Percentiles rank a stretch among this genome's conserved stretches.
Conservation (phyloP, 108 stramenopile genomes). For the Mayamaea pseudoterrestris region DNA sequence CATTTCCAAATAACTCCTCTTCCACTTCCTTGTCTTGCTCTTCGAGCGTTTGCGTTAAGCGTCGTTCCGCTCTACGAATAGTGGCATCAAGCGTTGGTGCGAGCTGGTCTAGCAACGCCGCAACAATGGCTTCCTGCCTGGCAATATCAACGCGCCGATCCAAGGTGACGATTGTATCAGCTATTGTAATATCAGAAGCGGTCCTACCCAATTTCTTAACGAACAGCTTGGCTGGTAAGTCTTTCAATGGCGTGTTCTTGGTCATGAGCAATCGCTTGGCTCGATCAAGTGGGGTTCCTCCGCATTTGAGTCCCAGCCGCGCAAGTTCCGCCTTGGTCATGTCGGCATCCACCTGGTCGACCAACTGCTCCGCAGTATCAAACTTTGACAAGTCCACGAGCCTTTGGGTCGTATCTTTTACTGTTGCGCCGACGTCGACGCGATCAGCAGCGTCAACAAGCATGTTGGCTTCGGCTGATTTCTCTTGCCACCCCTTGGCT, state of each 20-base stretch:
- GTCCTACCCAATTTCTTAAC: conserved; percentile 28
- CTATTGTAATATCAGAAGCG: conserved; percentile 3
- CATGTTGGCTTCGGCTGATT: conserved; percentile 33
- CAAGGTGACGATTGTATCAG: conserved; percentile 10
- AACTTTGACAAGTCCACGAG: conserved; percentile 50
- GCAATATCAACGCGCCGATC: conserved; percentile 68
- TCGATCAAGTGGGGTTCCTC: conserved; percentile 80
- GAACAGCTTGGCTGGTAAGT: conserved; percentile 74
- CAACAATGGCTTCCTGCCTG: conserved; percentile 52
- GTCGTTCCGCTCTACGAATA: conserved; percentile 72
- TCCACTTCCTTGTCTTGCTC: conserved; percentile 85
- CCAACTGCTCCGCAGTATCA: conserved; percentile 39
- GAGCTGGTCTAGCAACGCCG: conserved; percentile 74
- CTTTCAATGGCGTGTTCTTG: conserved; percentile 73
- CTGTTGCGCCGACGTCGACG: background rate
- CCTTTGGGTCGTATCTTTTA: conserved; percentile 4
- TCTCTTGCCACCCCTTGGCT: conserved; percentile 48
- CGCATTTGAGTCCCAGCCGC: conserved; percentile 90
- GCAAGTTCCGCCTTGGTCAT: conserved; percentile 76
- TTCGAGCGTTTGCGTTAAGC: conserved; percentile 81
- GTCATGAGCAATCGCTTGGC: conserved; percentile 84
- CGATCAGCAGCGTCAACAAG: conserved; percentile 19
- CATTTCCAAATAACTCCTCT: conserved; percentile 61
- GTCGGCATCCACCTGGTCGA: conserved; percentile 64
- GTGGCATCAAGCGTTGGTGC: conserved; percentile 84